phyloP scores from a whole-genome alignment of 495 filamentous ascomycete species.

The Cudoniella acicularis region DNA sequence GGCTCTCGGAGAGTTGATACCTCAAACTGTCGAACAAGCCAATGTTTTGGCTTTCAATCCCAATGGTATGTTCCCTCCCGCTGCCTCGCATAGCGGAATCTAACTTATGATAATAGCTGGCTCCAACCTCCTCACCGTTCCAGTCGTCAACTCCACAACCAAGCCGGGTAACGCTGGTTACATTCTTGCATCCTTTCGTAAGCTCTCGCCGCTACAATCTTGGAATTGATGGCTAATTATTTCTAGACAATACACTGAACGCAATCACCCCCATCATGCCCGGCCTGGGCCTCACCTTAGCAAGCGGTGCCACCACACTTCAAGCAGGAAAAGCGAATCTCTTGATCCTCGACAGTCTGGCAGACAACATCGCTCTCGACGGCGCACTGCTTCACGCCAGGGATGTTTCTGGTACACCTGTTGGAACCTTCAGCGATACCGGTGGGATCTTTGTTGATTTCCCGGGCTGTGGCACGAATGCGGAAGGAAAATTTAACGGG shows the following conservation, averaged over 20 bases:
- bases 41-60: neutral
- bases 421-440: constrained; percentile 3
- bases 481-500: constrained; percentile 1
- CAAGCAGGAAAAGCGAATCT: neutral
- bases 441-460: constrained; percentile 3
- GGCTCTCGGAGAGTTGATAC: constrained; percentile 1
- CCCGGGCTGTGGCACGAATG: constrained; percentile 7
- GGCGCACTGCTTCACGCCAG: neutral
- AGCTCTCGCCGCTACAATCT: neutral
- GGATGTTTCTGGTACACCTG: constrained; percentile 1
- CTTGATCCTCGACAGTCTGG: neutral
- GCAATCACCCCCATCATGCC: neutral
- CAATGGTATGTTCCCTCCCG: neutral
- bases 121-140: constrained; percentile 1
- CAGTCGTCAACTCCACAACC: neutral
- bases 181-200: constrained; percentile 7
- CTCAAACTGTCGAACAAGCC: neutral
- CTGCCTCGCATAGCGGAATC: neutral
- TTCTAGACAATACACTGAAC: constrained; percentile 2
- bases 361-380: neutral
- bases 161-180: constrained; percentile 3
- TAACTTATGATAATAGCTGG: neutral
- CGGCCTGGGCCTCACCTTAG: neutral
- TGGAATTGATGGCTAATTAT: neutral
- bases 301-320: neutral